A percentile compares a stretch with the other conserved stretches of the same genome.
These are phyloP conservation scores for Pleurotus salmoneostramineus DNA, from an alignment of 768 basidiomycete species.

Conservation along the genomic window DNA sequence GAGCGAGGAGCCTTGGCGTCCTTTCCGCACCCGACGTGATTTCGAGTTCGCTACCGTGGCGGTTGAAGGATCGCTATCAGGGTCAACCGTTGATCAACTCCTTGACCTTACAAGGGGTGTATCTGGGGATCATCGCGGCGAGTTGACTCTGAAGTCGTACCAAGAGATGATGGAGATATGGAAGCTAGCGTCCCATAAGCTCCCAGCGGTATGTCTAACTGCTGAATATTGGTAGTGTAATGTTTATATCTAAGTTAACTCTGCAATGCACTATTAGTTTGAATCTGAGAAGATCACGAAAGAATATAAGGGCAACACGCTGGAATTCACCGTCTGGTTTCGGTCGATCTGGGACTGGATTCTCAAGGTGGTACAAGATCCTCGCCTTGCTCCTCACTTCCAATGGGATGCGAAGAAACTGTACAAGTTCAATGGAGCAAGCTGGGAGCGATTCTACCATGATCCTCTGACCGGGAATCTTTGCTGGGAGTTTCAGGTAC, in stretches of 20 bases:
- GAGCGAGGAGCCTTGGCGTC: slow-evolving; percentile 19
- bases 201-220: slow-evolving; percentile 9
- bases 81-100: slow-evolving; percentile 13
- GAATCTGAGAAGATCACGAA: slow-evolving; percentile 13
- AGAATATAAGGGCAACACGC: slow-evolving; percentile 14
- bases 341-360: slow-evolving; percentile 23
- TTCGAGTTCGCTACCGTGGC: slow-evolving; percentile 23
- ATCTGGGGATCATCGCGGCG: background rate
- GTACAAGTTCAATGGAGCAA: slow-evolving; percentile 21
- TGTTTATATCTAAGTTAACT: too few species aligned
- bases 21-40: slow-evolving; percentile 19
- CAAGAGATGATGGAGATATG: slow-evolving; percentile 16
- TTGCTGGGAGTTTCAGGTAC: slow-evolving; percentile 35
- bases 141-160: slow-evolving; percentile 13
- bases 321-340: slow-evolving; percentile 15
- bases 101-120: slow-evolving; percentile 14
- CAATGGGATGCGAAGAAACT: slow-evolving; percentile 27
- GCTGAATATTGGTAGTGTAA: background rate
- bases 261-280: too few species aligned
- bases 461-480: slow-evolving; percentile 33
- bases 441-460: slow-evolving; percentile 24
- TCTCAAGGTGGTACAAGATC: slow-evolving; percentile 21
- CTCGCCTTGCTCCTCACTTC: slow-evolving; percentile 16
- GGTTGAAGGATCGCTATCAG: slow-evolving; percentile 16
- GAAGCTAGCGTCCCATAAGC: slow-evolving; percentile 11